phyloP scores from a whole-genome alignment of 257 asterid genomes.

The Solanum verrucosum region DNA sequence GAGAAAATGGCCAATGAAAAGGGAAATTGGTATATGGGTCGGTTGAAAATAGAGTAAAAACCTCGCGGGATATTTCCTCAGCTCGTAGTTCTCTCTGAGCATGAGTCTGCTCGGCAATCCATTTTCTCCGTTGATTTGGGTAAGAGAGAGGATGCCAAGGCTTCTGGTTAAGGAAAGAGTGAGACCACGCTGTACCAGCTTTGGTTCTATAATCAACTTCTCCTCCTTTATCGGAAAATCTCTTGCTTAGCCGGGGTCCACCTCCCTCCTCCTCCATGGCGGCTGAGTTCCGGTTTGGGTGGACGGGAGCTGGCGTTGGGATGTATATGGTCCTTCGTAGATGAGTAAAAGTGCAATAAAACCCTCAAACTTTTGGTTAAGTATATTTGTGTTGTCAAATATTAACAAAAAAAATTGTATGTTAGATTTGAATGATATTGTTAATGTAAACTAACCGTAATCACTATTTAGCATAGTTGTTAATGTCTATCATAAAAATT shows the following conservation, averaged over 20 bases:
- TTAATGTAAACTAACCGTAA: too few species aligned
- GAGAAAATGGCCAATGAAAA: background rate
- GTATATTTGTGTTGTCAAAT: background rate
- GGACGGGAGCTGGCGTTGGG: background rate
- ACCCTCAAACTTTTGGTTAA: background rate
- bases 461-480: too few species aligned
- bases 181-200: slow-evolving; percentile 99
- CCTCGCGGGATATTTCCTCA: slow-evolving; percentile 91
- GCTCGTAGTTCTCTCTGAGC: slow-evolving; percentile 67
- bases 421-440: background rate
- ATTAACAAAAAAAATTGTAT: too few species aligned
- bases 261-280: slow-evolving; percentile 62
- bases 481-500: background rate
- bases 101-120: slow-evolving; percentile 98
- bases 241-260: slow-evolving; percentile 49
- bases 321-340: background rate
- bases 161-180: slow-evolving; percentile 84
- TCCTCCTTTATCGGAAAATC: slow-evolving; percentile 53
- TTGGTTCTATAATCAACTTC: slow-evolving; percentile 89
- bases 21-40: background rate
- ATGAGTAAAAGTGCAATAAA: background rate
- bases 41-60: background rate
- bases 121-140: slow-evolving; percentile 98
- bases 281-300: background rate
- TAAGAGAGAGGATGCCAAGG: slow-evolving; percentile 99